A percentile compares a stretch with the other conserved stretches of the same genome.
These are phyloP conservation scores for Endoconidiophora laricicola DNA, from an alignment of 2,329 filamentous ascomycete species.

Conservation along the genomic window DNA sequence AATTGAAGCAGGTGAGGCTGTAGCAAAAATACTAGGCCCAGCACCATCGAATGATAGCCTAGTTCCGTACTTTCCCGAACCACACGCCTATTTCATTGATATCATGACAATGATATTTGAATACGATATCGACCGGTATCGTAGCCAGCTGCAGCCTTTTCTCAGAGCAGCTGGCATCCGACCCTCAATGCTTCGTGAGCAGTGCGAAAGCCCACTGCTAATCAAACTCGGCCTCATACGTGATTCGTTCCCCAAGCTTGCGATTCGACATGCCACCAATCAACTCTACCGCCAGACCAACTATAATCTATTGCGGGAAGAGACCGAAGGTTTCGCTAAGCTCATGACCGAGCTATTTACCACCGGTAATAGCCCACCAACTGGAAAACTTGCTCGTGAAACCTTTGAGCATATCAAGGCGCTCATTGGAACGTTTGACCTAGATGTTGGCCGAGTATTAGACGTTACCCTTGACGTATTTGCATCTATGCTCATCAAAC, in stretches of 20 bases:
- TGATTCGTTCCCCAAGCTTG: slow-evolving; percentile 67
- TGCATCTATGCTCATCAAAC: slow-evolving; percentile 81
- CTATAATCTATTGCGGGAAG: slow-evolving; percentile 88
- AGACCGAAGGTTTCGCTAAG: slow-evolving; percentile 93
- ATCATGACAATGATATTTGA: slow-evolving; percentile 66
- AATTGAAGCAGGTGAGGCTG: slow-evolving; percentile 49
- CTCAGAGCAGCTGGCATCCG: slow-evolving; percentile 58
- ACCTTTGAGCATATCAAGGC: slow-evolving; percentile 88
- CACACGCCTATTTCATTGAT: slow-evolving; percentile 63
- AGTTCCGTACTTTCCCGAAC: slow-evolving; percentile 37
- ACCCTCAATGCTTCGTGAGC: slow-evolving; percentile 54
- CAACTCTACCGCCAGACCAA: slow-evolving; percentile 89
- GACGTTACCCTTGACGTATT: slow-evolving; percentile 94
- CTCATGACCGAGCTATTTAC: slow-evolving; percentile 91
- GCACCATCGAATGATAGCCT: slow-evolving; percentile 33
- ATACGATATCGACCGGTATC: slow-evolving; percentile 37
- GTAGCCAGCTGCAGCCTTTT: slow-evolving; percentile 44
- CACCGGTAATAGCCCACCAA: slow-evolving; percentile 59
- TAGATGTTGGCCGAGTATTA: slow-evolving; percentile 86
- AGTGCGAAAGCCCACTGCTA: slow-evolving; percentile 65
- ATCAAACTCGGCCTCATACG: slow-evolving; percentile 65
- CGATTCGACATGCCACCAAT: slow-evolving; percentile 82
- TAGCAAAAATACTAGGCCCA: slow-evolving; percentile 56
- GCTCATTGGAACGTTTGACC: slow-evolving; percentile 88
- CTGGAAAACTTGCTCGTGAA: slow-evolving; percentile 59